A percentile compares a stretch with the other conserved stretches of the same genome.
Evolutionary conservation across 2,329 filamentous ascomycete species (phyloP).

Genomic region (Colletotrichum navitas): DNA sequence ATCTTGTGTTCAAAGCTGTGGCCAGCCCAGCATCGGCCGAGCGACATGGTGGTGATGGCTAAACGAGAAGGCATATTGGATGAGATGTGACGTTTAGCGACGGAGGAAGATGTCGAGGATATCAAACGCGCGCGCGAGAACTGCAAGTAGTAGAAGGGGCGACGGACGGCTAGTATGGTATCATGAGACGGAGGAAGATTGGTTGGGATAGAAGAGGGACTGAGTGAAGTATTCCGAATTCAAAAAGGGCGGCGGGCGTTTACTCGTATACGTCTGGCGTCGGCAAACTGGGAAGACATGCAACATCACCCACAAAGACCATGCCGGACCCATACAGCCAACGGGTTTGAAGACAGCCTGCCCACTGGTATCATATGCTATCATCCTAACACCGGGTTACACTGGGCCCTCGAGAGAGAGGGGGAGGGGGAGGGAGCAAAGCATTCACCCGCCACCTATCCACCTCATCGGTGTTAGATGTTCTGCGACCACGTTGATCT

Average conservation of each 20-base stretch:
- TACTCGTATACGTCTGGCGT: slow-evolving; percentile 32
- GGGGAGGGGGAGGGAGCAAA: slow-evolving; percentile 18
- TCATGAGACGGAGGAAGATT: background rate
- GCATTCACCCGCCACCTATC: slow-evolving; percentile 37
- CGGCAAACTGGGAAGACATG: slow-evolving; percentile 19
- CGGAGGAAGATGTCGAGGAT: slow-evolving; percentile 7
- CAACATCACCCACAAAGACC: slow-evolving; percentile 12
- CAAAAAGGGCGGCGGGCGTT: slow-evolving; percentile 10
- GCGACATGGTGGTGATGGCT: slow-evolving; percentile 81
- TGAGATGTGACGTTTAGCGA: slow-evolving; percentile 27
- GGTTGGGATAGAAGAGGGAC: background rate
- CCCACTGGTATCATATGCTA: slow-evolving; percentile 21
- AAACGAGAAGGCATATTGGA: slow-evolving; percentile 66
- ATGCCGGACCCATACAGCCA: slow-evolving; percentile 14
- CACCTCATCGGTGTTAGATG: slow-evolving; percentile 10
- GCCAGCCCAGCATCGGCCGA: slow-evolving; percentile 77
- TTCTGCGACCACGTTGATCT: slow-evolving; percentile 15
- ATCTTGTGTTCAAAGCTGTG: slow-evolving; percentile 78
- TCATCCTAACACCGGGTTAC: slow-evolving; percentile 16
- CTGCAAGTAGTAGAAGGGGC: background rate
- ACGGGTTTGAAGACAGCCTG: slow-evolving; percentile 7
- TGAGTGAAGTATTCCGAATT: background rate
- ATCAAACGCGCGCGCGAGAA: slow-evolving; percentile 8
- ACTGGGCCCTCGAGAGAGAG: slow-evolving; percentile 13
- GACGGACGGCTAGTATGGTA: background rate